phyloP scores from a whole-genome alignment of 2,329 filamentous ascomycete species.

The Epichloe gansuensis region DNA sequence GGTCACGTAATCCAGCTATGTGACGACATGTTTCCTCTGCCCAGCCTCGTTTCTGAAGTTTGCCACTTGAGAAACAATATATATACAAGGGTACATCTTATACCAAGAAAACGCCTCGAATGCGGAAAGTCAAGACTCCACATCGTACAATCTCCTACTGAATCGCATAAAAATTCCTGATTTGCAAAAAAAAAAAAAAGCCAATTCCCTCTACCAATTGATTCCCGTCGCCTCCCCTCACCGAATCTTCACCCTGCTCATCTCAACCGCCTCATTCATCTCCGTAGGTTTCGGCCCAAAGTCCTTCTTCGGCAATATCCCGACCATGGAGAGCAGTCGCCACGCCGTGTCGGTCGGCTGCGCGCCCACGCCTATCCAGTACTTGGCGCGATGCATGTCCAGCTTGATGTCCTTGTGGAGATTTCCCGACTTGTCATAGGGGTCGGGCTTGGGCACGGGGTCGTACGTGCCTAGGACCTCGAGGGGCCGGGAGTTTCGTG shows the following conservation, averaged over 20 bases:
- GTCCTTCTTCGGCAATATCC: constrained; percentile 25
- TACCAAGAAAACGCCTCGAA: neutral
- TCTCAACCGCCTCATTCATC: constrained; percentile 14
- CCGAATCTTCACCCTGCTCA: constrained; percentile 18
- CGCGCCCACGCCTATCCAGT: constrained; percentile 94
- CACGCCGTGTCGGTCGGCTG: constrained; percentile 86
- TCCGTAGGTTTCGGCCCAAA: constrained; percentile 20
- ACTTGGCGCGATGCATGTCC: constrained; percentile 67
- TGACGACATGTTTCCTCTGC: too few relatives aligned
- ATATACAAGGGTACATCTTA: too few relatives aligned
- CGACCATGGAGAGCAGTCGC: constrained; percentile 71
- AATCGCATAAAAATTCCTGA: neutral
- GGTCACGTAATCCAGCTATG: too few relatives aligned
- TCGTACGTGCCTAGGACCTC: constrained; percentile 82
- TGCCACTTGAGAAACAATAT: too few relatives aligned
- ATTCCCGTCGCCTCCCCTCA: constrained; percentile 2
- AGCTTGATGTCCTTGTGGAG: constrained; percentile 87
- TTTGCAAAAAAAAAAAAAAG: neutral
- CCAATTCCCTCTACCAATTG: neutral
- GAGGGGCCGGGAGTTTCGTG: constrained; percentile 75
- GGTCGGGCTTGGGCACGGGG: constrained; percentile 49
- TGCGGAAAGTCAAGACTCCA: neutral
- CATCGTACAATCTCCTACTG: neutral
- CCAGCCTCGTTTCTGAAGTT: too few relatives aligned
- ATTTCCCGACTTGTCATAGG: constrained; percentile 48